These are phyloP conservation scores for Lasiodiplodia gonubiensis DNA, from an alignment of 2,329 filamentous ascomycete genomes.

Conservation along the genomic window DNA sequence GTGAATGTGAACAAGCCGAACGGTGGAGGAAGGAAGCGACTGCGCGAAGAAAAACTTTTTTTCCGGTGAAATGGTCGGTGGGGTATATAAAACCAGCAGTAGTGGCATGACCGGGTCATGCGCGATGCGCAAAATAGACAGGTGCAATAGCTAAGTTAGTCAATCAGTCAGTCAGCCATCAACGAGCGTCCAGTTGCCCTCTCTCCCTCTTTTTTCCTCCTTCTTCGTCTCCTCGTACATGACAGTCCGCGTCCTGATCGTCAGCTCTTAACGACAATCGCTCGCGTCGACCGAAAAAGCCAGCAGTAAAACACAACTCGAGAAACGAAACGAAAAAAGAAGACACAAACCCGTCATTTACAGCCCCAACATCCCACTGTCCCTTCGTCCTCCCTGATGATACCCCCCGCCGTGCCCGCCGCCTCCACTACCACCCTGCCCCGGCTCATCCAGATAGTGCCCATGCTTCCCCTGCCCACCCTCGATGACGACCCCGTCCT, in stretches of 20 bases:
- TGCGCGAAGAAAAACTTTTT: slow-evolving; percentile 12
- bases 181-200: neutral
- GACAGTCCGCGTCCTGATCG: neutral
- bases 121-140: slow-evolving; percentile 8
- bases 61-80: slow-evolving; percentile 2
- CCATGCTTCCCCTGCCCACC: neutral
- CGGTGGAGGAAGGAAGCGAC: neutral
- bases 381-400: slow-evolving; percentile 17
- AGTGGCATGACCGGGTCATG: neutral
- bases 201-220: too few species aligned
- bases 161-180: neutral
- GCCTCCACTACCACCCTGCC: neutral
- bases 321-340: neutral
- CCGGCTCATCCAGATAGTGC: slow-evolving; percentile 12
- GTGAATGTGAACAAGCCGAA: slow-evolving; percentile 10
- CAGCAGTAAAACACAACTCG: neutral
- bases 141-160: slow-evolving; percentile 1
- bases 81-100: neutral
- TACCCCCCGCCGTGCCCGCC: neutral
- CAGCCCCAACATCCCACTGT: slow-evolving; percentile 29
- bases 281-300: neutral
- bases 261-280: neutral
- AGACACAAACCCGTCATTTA: neutral
- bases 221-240: neutral
- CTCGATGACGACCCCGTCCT: neutral